Conservation (phyloP, 768 basidiomycete species). For the Tulasnella calospora region DNA sequence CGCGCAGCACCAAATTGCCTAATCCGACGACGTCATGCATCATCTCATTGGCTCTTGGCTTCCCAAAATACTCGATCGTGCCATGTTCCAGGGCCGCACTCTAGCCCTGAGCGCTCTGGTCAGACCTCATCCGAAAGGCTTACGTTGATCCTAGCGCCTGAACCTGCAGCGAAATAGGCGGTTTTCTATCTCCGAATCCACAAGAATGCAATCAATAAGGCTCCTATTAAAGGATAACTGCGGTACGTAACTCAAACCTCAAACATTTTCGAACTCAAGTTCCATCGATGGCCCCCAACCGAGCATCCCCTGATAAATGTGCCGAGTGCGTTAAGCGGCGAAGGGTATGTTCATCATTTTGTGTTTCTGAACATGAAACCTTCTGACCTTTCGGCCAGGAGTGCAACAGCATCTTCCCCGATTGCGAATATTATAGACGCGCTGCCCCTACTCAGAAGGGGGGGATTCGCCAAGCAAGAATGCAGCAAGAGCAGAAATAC, state of each 20-base stretch:
- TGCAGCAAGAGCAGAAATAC: neutral
- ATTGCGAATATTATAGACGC: neutral
- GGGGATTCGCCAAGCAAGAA: neutral
- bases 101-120: neutral
- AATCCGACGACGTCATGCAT: neutral
- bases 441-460: neutral
- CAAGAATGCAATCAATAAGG: neutral
- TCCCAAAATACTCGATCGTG: neutral
- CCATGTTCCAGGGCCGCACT: neutral
- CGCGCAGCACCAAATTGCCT: neutral
- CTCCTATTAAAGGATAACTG: neutral
- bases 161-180: neutral
- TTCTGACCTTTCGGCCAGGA: neutral
- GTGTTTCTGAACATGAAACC: neutral
- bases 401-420: neutral
- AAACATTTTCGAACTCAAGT: neutral
- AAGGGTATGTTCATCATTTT: neutral
- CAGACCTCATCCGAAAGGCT: neutral
- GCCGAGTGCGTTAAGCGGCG: neutral
- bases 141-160: neutral
- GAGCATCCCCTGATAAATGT: neutral
- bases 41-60: neutral
- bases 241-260: neutral
- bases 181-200: neutral
- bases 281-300: neutral